These are phyloP conservation scores for Grigorovia yakushimaensis DNA, from an alignment of 805 yeast genomes.

Conservation along the genomic window DNA sequence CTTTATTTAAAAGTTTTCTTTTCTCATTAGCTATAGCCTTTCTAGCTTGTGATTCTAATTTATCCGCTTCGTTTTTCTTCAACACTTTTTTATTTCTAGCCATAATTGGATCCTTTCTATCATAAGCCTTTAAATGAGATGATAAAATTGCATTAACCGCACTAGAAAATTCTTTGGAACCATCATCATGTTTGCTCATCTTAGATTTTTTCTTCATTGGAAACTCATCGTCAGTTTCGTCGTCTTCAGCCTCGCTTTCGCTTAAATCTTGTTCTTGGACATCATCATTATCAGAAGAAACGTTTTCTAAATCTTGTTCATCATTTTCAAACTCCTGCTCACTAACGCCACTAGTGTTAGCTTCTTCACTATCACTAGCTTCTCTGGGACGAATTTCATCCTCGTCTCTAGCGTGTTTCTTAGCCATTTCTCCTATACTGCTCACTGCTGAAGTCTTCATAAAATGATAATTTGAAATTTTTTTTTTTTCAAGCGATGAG, in stretches of 20 bases:
- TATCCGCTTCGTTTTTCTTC: conserved; percentile 68
- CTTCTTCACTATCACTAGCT: background rate
- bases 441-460: background rate
- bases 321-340: conserved; percentile 9
- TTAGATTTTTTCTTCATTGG: conserved; percentile 46
- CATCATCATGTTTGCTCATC: conserved; percentile 52
- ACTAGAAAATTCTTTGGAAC: conserved; percentile 64
- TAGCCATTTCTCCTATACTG: background rate
- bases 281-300: conserved; percentile 12
- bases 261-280: conserved; percentile 16
- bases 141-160: conserved; percentile 80
- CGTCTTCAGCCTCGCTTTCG: conserved; percentile 12
- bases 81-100: conserved; percentile 67
- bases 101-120: conserved; percentile 81
- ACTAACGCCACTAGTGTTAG: background rate
- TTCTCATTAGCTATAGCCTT: conserved; percentile 61
- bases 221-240: conserved; percentile 30
- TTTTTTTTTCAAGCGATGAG: background rate
- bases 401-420: background rate
- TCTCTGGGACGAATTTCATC: background rate
- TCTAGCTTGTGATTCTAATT: conserved; percentile 76
- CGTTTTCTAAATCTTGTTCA: conserved; percentile 15
- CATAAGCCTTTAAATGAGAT: conserved; percentile 81
- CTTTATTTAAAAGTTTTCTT: conserved; percentile 53
- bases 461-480: background rate